Percentiles rank a stretch among this genome's conserved stretches.
These are phyloP conservation scores for Marsdenia floribunda DNA, from an alignment of 257 asterid species.

Conservation along the genomic window DNA sequence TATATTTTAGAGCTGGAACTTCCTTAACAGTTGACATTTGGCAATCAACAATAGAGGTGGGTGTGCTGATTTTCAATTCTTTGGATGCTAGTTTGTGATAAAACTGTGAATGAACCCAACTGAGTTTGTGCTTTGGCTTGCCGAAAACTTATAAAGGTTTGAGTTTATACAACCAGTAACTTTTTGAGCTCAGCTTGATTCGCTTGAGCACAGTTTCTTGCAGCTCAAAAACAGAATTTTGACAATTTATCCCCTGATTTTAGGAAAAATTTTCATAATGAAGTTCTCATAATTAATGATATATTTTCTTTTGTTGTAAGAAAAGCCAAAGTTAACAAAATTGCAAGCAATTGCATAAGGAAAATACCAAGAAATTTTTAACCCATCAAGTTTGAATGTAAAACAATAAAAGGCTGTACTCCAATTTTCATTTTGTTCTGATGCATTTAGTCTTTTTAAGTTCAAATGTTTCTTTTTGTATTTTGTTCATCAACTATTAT, in stretches of 20 bases:
- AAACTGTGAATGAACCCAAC: not conserved
- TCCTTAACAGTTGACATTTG: slow-evolving; percentile 56
- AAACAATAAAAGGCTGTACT: not conserved
- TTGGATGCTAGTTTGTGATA: slow-evolving; percentile 8
- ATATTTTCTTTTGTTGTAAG: not conserved
- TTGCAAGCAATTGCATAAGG: not conserved
- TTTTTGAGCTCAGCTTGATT: not conserved
- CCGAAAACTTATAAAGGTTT: not conserved
- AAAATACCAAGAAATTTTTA: not conserved
- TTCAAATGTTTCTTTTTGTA: no score
- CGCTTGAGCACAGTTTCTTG: not conserved
- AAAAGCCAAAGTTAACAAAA: not conserved
- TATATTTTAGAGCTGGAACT: slow-evolving; percentile 59
- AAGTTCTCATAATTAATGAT: not conserved
- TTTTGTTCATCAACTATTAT: not conserved
- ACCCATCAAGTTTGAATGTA: not conserved
- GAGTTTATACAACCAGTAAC: not conserved
- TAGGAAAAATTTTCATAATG: no score
- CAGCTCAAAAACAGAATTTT: not conserved
- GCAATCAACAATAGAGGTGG: slow-evolving; percentile 81
- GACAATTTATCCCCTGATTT: not conserved
- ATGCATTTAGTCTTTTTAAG: not conserved
- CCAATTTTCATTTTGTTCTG: not conserved
- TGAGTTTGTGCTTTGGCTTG: not conserved
- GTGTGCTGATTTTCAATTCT: slow-evolving; percentile 17